Evolutionary conservation across 2,329 filamentous ascomycete species (phyloP), one percentile per base, ranked within the genome.

Genomic region (Hypoxylon sp.): DNA sequence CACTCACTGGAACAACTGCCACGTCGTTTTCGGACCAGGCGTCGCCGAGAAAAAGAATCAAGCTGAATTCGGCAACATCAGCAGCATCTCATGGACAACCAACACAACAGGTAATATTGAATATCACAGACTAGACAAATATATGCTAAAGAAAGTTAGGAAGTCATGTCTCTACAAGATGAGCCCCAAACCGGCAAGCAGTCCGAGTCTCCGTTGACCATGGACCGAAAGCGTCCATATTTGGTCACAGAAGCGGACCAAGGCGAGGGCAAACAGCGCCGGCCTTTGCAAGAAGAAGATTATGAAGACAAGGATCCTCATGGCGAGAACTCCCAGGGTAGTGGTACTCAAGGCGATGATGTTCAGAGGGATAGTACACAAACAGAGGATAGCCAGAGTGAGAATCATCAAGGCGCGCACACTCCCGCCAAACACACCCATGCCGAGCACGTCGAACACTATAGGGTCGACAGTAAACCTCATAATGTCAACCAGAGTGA

Each of bases 21-120:
- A 14, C 58, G 45, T 41, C 61, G 19, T 25, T 59, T 25, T n/a
- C 60, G 17, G 49, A 70, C 46, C 61, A 74, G 34, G 69, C 63
- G 21, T 48, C 43, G n/a, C 73, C 75, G 5, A 73, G 73, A 51
- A 77, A 77, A 58, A 65, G 76, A 52, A 58, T 74, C 28, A 77
- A 75, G 45, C 52, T 76, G 17, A 63, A 71, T 38, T 43, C 69
- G 21, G 48, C 65, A n/a, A 50, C 45, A 56, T 53, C 58, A 48
- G 59, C 50, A 46, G 50, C 50, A 38, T 58, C 66, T 49, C 49
- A 58, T 41, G 34, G 13, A 30, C 49, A 55, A 32, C 28, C 48
- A 41, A 17, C 45, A 34, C 46, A 58, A 51, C 57, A 64, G 19
- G n/a, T 46, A 59, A 43, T 21, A 51, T 28, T 41, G 2, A 43